Conservation (phyloP, 2,329 filamentous ascomycete genomes). For the Sporothrix brunneoviolacea region DNA sequence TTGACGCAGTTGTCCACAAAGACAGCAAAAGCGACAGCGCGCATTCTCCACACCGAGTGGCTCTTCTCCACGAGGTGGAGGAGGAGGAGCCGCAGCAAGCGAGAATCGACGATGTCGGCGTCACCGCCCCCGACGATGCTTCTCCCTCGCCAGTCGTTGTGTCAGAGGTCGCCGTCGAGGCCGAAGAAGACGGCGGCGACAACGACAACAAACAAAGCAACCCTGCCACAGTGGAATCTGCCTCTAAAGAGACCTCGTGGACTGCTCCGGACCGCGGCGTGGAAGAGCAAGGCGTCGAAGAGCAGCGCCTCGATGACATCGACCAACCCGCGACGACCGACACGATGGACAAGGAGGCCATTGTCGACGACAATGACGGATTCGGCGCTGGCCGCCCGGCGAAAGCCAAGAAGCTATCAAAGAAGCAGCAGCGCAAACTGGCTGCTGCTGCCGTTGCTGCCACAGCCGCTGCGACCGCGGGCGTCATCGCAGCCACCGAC, state of each 20-base stretch:
- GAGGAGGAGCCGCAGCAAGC: not conserved
- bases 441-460: constrained; percentile 12
- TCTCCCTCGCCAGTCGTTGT: too few relatives aligned
- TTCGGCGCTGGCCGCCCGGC: not conserved
- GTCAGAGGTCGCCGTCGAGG: not conserved
- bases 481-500: not conserved
- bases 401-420: constrained; percentile 13
- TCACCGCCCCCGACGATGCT: too few relatives aligned
- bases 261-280: constrained; percentile 10
- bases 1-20: not conserved
- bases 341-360: not conserved
- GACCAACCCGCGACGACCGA: not conserved
- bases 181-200: not conserved
- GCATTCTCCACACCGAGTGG: not conserved
- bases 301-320: not conserved
- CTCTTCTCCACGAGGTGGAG: not conserved
- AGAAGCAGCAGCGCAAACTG: constrained; percentile 15
- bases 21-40: not conserved
- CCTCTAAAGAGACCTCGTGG: constrained; percentile 9
- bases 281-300: constrained; percentile 8
- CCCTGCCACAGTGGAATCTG: too few relatives aligned
- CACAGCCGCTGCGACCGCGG: not conserved
- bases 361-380: not conserved
- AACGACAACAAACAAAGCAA: not conserved
- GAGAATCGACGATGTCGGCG: constrained; percentile 3